Evolutionary conservation across 2,329 filamentous ascomycete genomes (phyloP), one percentile per base, ranked within the genome.

Genomic region (Aspergillus piperis): DNA sequence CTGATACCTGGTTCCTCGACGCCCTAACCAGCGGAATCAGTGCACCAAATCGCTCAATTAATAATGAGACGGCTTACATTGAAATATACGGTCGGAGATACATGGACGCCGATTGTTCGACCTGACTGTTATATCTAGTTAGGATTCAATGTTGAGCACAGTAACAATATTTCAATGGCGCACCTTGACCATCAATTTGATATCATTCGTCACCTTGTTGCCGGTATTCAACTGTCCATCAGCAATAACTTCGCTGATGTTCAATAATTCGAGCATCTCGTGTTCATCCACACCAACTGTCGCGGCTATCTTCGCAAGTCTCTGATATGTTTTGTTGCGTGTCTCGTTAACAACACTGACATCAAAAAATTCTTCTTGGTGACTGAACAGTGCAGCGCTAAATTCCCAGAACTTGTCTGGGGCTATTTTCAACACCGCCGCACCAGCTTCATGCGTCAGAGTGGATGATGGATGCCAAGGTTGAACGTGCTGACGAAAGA

Each of bases 401-500:
- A 94, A 97, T 15, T 83, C 81, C 87, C 89, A 96, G 83, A 96
- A 98, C 66, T 86, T 87, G 17, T 83, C 81, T 0, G 90, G 89
- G 2, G 86, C 81, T 6, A 91, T 76, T 54, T 84, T 85, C 67
- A 94, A 83, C 1, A 97, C 91, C 2, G 92, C 94, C 32, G 92
- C 84, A 3, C 82, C 93, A 32, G 92, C 90, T 83, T 98, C 94
- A 58, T 81, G 77, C 8, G 72, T 73, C 10, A 92, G 83, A 6
- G 90, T 92, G 42, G 87, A 92, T 19, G 90, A 92, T 1, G 94
- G 94, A 78, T 98, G 93, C 94, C 94, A 96, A 13, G 92, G 92
- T 80, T 96, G 92, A 70, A 97, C 86, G 75, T 96, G 92, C 75
- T 94, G 93, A 53, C 93, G 89, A 82, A 97, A 91, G 71, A 98